A percentile compares a stretch with the other conserved stretches of the same genome.
phyloP scores from a whole-genome alignment of 805 yeast genomes.

The Spathaspora girioi region DNA sequence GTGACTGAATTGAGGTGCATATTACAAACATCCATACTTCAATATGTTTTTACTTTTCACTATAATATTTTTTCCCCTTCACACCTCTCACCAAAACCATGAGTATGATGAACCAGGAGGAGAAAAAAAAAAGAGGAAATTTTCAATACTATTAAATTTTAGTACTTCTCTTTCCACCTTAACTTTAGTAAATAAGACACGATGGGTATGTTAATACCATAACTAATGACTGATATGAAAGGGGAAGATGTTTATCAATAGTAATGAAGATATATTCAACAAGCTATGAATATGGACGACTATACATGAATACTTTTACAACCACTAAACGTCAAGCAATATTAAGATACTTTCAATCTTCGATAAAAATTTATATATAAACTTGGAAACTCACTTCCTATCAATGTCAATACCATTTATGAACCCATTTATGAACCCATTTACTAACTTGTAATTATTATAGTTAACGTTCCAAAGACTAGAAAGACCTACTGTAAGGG shows the following conservation, averaged over 20 bases:
- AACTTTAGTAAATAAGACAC: slow-evolving; percentile 13
- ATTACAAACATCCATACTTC: slow-evolving; percentile 1
- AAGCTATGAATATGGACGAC: not conserved
- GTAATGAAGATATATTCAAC: not conserved
- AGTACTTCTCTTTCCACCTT: slow-evolving; percentile 1
- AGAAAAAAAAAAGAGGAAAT: slow-evolving; percentile 1
- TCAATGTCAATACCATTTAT: not conserved
- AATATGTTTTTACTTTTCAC: not conserved
- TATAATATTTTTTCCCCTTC: not conserved
- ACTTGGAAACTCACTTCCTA: not conserved
- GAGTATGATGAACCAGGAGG: not conserved
- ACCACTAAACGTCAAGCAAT: not conserved
- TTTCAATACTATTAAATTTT: slow-evolving; percentile 1
- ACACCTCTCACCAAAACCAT: not conserved
- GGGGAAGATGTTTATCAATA: not conserved
- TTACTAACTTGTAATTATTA: slow-evolving; percentile 5
- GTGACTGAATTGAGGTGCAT: not conserved
- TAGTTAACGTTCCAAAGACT: slow-evolving; percentile 99
- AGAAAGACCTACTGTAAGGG: slow-evolving; percentile 99
- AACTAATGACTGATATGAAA: not conserved
- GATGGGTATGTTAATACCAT: slow-evolving; percentile 19
- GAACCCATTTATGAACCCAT: not conserved
- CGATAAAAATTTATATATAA: too few species aligned
- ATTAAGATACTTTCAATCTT: not conserved
- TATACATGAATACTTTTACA: not conserved